Percentiles rank a stretch among this genome's conserved stretches.
phyloP scores from a whole-genome alignment of 768 basidiomycete genomes.

The Podaxis sp. region DNA sequence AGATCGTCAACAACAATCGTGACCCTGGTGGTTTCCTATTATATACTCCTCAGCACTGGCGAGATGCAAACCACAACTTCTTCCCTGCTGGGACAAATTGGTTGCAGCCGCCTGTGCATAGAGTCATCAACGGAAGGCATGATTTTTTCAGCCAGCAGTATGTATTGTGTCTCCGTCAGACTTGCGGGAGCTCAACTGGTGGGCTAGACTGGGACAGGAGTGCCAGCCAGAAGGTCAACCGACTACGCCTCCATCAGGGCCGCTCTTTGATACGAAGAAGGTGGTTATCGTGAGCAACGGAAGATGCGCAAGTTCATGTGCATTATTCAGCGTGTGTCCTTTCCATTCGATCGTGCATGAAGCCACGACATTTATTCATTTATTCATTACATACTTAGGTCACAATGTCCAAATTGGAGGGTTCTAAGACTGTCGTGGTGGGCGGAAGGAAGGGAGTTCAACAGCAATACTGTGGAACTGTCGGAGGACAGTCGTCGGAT shows the following conservation, averaged over 20 bases:
- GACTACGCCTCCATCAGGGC: conserved; percentile 36
- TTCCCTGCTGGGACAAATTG: conserved; percentile 46
- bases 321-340: conserved; percentile 40
- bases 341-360: neutral
- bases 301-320: conserved; percentile 51
- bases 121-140: conserved; percentile 44
- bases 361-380: neutral
- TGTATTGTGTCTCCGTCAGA: neutral
- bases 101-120: conserved; percentile 44
- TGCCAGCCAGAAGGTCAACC: conserved; percentile 29
- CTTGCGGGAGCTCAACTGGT: neutral
- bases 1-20: conserved; percentile 36
- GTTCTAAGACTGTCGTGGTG: conserved; percentile 52
- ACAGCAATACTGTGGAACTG: conserved; percentile 62
- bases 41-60: conserved; percentile 53
- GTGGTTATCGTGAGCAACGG: conserved; percentile 59
- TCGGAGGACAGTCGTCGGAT: conserved; percentile 61
- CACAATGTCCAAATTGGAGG: conserved; percentile 60
- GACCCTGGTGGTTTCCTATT: conserved; percentile 44
- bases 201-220: conserved; percentile 43
- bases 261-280: conserved; percentile 50
- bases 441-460: conserved; percentile 46
- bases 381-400: conserved; percentile 27
- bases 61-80: conserved; percentile 39
- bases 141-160: conserved; percentile 54